Conservation (phyloP, 1,284 basidiomycete species). For the Neonothopanus nambi region DNA sequence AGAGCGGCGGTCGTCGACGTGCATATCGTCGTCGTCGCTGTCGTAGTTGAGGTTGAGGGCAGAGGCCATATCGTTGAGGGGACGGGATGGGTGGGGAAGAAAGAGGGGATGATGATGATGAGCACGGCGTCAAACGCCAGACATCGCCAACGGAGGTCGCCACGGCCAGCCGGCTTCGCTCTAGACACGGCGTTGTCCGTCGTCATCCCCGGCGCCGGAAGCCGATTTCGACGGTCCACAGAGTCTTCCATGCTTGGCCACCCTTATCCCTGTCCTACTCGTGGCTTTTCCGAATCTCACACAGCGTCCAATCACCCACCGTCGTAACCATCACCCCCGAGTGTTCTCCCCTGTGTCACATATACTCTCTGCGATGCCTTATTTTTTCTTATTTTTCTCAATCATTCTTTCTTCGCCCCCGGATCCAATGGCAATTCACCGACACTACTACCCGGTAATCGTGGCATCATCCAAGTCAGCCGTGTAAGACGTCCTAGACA, state of each 20-base stretch:
- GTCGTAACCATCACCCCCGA: no score
- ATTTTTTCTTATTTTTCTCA: background rate
- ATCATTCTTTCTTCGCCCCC: no score
- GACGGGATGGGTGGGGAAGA: slow-evolving; percentile 25
- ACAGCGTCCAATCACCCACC: no score
- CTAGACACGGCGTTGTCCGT: slow-evolving; percentile 4
- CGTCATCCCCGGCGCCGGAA: slow-evolving; percentile 8
- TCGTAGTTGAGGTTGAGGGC: slow-evolving; percentile 31
- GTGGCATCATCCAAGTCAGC: background rate
- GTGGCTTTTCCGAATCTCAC: background rate
- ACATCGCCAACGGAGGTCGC: slow-evolving; percentile 8
- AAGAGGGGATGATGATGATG: slow-evolving; percentile 32
- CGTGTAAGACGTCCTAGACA: background rate
- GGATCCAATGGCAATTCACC: slow-evolving; percentile 2
- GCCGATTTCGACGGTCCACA: background rate
- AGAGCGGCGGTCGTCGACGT: slow-evolving; percentile 42
- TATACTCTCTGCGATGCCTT: no score
- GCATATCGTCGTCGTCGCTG: slow-evolving; percentile 44
- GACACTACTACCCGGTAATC: background rate
- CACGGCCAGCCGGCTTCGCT: slow-evolving; percentile 1
- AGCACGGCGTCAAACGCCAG: slow-evolving; percentile 12
- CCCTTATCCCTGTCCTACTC: background rate
- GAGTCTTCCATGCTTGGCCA: background rate
- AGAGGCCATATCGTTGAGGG: slow-evolving; percentile 24
- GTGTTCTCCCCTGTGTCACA: no score